These are phyloP conservation scores for Gonium pectorale DNA, from an alignment of 139 green algal species.

Conservation along the genomic window DNA sequence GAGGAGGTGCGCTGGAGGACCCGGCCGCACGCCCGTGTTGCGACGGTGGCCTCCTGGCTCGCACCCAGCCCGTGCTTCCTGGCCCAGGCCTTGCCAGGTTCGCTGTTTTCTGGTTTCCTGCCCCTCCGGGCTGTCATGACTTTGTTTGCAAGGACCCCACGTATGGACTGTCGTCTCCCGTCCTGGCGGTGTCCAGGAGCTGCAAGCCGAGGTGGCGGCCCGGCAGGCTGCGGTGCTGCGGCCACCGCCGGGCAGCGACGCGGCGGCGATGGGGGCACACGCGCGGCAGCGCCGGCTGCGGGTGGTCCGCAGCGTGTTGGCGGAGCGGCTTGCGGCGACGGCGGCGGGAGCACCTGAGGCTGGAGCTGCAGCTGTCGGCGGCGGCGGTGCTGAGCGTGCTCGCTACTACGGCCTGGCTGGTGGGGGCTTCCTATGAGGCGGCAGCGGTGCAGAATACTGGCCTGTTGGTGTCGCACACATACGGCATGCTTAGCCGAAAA, in stretches of 20 bases:
- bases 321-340: not conserved
- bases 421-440: too few relatives aligned
- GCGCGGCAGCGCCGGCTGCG: slow-evolving; percentile 15
- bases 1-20: too few relatives aligned
- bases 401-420: not conserved
- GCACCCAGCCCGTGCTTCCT: too few relatives aligned
- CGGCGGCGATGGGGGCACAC: not conserved
- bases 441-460: too few relatives aligned
- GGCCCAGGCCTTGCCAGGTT: too few relatives aligned
- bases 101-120: too few relatives aligned
- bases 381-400: not conserved
- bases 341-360: not conserved
- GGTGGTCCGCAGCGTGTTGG: slow-evolving; percentile 5
- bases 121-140: too few relatives aligned
- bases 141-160: not conserved
- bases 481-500: too few relatives aligned
- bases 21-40: too few relatives aligned
- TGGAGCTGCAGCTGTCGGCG: not conserved
- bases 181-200: not conserved
- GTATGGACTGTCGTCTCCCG: not conserved
- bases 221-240: slow-evolving; percentile 24
- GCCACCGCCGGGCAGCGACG: not conserved
- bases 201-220: not conserved
- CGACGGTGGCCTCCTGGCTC: too few relatives aligned
- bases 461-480: too few relatives aligned